A percentile compares a stretch with the other conserved stretches of the same genome.
These are phyloP conservation scores for Lumnitzera littorea DNA, from an alignment of 345 rosid genomes.

Conservation along the genomic window DNA sequence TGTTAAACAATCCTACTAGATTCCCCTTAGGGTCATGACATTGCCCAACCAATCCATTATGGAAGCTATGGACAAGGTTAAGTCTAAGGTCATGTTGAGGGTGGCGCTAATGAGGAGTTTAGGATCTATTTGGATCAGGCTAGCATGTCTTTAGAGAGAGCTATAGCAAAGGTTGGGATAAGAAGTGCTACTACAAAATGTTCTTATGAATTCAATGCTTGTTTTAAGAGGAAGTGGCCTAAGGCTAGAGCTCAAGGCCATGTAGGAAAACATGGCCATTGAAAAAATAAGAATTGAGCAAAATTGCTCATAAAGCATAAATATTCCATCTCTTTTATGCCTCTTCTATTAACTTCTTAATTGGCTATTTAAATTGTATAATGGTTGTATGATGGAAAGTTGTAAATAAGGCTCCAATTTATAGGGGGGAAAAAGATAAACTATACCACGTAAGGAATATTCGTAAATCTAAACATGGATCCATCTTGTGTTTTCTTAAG, in stretches of 20 bases:
- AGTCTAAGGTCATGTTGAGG: conserved; percentile 15
- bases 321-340: background rate
- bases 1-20: no score
- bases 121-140: conserved; percentile 25
- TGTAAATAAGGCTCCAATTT: background rate
- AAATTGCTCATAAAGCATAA: background rate
- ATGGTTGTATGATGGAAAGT: background rate
- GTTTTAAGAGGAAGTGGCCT: background rate
- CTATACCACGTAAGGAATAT: no score
- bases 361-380: background rate
- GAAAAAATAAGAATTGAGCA: background rate
- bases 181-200: conserved; percentile 23
- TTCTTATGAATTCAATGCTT: conserved; percentile 18
- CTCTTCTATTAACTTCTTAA: background rate
- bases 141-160: conserved; percentile 28
- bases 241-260: background rate
- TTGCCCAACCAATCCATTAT: no score
- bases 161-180: conserved; percentile 27
- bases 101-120: conserved; percentile 23
- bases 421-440: background rate
- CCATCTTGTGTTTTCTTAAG: no score
- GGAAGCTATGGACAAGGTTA: no score
- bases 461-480: no score
- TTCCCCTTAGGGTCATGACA: no score
- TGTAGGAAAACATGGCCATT: background rate